Evolutionary conservation across 208 protist genomes (phyloP), one percentile per base, ranked within the genome.

Genomic region (Vickermania spadyakhi): DNA sequence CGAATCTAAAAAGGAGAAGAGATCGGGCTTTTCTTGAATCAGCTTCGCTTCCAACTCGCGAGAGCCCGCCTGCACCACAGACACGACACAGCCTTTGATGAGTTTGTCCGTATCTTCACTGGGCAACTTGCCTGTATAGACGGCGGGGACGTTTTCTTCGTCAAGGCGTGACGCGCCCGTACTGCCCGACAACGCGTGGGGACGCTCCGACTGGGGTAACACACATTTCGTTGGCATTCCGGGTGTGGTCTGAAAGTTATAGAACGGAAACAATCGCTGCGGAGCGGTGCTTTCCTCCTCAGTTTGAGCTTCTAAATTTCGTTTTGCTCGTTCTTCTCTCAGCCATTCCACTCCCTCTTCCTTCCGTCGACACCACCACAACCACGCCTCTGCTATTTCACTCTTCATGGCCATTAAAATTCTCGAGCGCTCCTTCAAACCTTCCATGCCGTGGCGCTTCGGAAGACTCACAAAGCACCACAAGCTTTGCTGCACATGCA

Each of bases 1-100:
- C 1, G 84, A 83, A 60, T 93, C 72, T 5, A 95, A 72, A 62
- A 95, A 95, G 54, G 53, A 64, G 64, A 95, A 95, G 26, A 81
- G 61, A 25, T 84, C 75, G 0, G 81, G 76, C 54, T 87, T 77
- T 53, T 79, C 75, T 21, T 80, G 74, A 57, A 95, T 75, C 60
- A 95, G 80, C 45, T 68, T 68, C 5, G 72, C 75, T 72, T 95
- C 89, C 11, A 78, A 65, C 49, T 89, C 81, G 25, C 89, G 81
- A 1, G 73, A 81, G 41, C 72, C 68, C 28, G 71, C 81, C 42
- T 80, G 64, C 4, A 79, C 84, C 14, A 92, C 73, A 36, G 73
- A 81, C 31, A 67, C 62, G 3, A 84, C 86, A 30, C 72, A 77
- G 54, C 74, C 62, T 22, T 73, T 61, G 59, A 93, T 78, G 53